phyloP scores from a whole-genome alignment of 306 rosid genomes.

The Geum urbanum region DNA sequence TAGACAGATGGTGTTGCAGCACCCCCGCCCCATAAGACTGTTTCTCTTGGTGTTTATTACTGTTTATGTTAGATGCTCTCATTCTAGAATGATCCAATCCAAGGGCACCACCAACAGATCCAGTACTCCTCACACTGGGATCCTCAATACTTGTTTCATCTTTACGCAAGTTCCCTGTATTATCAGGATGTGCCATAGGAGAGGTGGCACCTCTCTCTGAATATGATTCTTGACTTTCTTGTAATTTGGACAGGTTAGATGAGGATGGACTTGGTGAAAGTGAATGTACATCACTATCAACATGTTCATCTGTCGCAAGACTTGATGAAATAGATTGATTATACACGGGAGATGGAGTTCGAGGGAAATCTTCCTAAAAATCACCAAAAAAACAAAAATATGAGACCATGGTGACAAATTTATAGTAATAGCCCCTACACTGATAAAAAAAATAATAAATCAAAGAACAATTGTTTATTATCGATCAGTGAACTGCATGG shows the following conservation, averaged over 20 bases:
- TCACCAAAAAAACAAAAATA: constrained; percentile 18
- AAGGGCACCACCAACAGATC: constrained; percentile 22
- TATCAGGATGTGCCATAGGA: constrained; percentile 25
- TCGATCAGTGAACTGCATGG: background rate
- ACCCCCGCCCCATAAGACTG: constrained; percentile 23
- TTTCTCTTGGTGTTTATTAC: constrained; percentile 30
- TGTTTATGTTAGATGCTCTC: constrained; percentile 23
- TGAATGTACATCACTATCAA: constrained; percentile 38
- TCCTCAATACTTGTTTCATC: constrained; percentile 28
- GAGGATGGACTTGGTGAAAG: constrained; percentile 30
- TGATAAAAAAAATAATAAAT: background rate
- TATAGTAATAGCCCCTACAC: background rate
- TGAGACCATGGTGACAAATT: background rate
- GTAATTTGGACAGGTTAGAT: constrained; percentile 30
- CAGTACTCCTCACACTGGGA: constrained; percentile 22
- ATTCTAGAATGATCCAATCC: constrained; percentile 26
- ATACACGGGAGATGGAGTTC: constrained; percentile 60
- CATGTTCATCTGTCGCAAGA: constrained; percentile 38
- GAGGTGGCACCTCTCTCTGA: constrained; percentile 29
- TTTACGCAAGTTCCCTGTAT: constrained; percentile 15
- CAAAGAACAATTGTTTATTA: background rate
- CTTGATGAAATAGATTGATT: constrained; percentile 43
- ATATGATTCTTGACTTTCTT: constrained; percentile 30
- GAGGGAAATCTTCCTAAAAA: constrained; percentile 59
- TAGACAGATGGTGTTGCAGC: constrained; percentile 28